Evolutionary conservation across 208 protist genomes (phyloP).

Genomic region (Entamoeba histolytica): DNA sequence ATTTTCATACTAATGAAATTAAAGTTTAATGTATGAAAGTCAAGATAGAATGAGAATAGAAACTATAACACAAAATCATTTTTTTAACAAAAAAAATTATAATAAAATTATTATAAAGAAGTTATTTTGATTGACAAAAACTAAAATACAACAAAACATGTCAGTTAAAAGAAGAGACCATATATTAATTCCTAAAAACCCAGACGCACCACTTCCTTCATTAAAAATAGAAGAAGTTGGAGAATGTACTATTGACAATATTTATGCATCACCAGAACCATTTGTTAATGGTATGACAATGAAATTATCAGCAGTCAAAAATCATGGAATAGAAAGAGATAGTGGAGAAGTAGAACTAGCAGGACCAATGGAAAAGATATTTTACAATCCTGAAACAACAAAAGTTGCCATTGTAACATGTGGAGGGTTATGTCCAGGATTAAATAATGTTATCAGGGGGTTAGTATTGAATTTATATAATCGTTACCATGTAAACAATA

Average conservation of each 20-base stretch:
- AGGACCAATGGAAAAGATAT: background rate
- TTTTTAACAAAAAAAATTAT: too few relatives aligned
- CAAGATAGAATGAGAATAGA: too few relatives aligned
- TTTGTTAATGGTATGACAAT: background rate
- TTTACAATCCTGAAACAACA: background rate
- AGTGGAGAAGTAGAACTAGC: background rate
- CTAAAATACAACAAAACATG: background rate
- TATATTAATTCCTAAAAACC: background rate
- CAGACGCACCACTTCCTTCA: background rate
- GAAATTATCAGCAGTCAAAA: background rate
- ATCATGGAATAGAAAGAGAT: background rate
- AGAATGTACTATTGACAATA: background rate
- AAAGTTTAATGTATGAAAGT: too few relatives aligned
- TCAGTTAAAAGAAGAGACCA: background rate
- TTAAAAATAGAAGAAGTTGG: background rate
- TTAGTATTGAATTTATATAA: background rate
- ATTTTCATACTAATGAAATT: too few relatives aligned
- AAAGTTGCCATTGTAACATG: background rate
- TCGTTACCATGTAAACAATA: background rate
- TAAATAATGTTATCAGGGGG: background rate
- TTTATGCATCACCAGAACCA: background rate
- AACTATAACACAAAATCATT: too few relatives aligned
- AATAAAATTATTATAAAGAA: too few relatives aligned
- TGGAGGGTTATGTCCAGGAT: background rate
- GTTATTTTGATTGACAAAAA: too few relatives aligned